These are phyloP conservation scores for Tetrapisispora namnaoensis DNA, from an alignment of 805 yeast species.

Conservation along the genomic window DNA sequence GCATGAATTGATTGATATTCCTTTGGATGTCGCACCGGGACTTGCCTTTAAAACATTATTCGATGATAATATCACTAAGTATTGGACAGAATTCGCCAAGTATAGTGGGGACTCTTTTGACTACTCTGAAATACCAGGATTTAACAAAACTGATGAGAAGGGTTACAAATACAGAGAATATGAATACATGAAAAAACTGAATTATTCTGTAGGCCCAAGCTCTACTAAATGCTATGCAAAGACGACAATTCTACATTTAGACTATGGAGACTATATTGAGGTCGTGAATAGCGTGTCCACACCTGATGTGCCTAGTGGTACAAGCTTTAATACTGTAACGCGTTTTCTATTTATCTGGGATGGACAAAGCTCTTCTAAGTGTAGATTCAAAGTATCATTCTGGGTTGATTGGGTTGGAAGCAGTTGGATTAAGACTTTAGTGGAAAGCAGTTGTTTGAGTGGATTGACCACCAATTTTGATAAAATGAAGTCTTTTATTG, in stretches of 20 bases:
- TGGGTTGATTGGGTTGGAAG: constrained; percentile 79
- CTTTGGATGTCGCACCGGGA: constrained; percentile 66
- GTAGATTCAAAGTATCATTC: constrained; percentile 51
- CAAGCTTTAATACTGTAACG: constrained; percentile 65
- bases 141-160: constrained; percentile 28
- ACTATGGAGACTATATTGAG: constrained; percentile 43
- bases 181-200: constrained; percentile 63
- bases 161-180: constrained; percentile 39
- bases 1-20: constrained; percentile 41
- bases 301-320: constrained; percentile 94
- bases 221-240: constrained; percentile 73
- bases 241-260: constrained; percentile 49
- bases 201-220: constrained; percentile 84
- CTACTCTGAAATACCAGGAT: constrained; percentile 28
- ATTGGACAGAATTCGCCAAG: constrained; percentile 35
- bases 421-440: constrained; percentile 81
- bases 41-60: constrained; percentile 59
- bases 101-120: constrained; percentile 29
- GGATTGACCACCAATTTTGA: constrained; percentile 33
- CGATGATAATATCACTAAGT: constrained; percentile 44
- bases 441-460: constrained; percentile 68
- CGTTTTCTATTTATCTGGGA: constrained; percentile 72
- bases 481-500: not conserved
- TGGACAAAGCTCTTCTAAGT: constrained; percentile 36
- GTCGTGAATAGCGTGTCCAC: constrained; percentile 60